phyloP scores from a whole-genome alignment of 1,284 basidiomycete species.

The Boletellus deceptivus region DNA sequence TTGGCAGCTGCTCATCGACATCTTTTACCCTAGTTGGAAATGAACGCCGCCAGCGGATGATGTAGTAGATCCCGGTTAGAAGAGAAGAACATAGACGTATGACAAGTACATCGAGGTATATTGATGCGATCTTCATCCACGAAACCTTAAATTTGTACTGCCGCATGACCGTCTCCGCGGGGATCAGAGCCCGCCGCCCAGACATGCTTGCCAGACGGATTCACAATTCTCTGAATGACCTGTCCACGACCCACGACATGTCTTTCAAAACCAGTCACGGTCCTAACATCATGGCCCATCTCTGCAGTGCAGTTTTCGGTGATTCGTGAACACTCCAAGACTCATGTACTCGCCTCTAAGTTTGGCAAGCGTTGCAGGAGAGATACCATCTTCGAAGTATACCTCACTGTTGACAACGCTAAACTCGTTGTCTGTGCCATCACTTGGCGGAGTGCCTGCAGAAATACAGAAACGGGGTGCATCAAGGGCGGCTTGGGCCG shows the following conservation, averaged over 20 bases:
- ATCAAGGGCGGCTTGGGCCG: conserved; percentile 83
- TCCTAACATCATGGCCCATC: conserved; percentile 85
- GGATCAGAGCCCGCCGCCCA: conserved; percentile 91
- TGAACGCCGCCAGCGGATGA: conserved; percentile 63
- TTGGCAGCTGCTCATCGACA: conserved; percentile 11
- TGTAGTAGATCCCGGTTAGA: conserved; percentile 42
- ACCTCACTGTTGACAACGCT: conserved; percentile 80
- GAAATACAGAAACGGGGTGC: conserved; percentile 96
- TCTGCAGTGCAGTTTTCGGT: conserved; percentile 35
- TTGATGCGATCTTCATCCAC: conserved; percentile 6
- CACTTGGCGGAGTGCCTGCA: conserved; percentile 70
- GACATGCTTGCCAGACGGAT: conserved; percentile 63
- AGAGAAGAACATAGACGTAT: neutral
- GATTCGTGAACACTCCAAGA: neutral
- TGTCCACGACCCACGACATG: conserved; percentile 90
- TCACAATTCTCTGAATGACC: conserved; percentile 76
- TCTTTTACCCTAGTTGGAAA: conserved; percentile 49
- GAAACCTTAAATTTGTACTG: conserved; percentile 69
- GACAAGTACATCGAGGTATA: neutral
- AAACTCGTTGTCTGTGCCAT: conserved; percentile 47
- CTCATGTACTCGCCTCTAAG: conserved; percentile 51
- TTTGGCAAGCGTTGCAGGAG: conserved; percentile 55
- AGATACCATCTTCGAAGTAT: conserved; percentile 84
- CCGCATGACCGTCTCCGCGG: conserved; percentile 85
- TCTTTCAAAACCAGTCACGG: conserved; percentile 60